These are phyloP conservation scores for Aquilaria malaccensis DNA, from an alignment of 345 rosid genomes.

Conservation along the genomic window DNA sequence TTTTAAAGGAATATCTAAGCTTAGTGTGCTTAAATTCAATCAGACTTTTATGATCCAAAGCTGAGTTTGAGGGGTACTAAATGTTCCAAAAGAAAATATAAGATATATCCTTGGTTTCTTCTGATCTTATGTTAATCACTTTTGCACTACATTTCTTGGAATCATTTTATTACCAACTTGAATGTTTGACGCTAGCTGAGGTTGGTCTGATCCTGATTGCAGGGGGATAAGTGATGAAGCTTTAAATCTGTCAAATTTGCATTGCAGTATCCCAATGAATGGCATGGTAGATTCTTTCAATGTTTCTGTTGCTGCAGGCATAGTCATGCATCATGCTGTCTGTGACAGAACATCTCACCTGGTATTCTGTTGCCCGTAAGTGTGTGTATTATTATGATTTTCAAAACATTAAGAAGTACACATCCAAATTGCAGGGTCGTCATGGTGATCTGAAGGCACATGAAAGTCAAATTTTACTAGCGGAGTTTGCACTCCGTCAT, in stretches of 20 bases:
- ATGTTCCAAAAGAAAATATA: too few species aligned
- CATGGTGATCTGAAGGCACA: slow-evolving; percentile 74
- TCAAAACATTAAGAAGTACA: neutral
- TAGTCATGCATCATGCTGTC: slow-evolving; percentile 89
- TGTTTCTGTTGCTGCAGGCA: slow-evolving; percentile 96
- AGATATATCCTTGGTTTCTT: too few species aligned
- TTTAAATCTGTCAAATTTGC: slow-evolving; percentile 63
- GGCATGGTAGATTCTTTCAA: slow-evolving; percentile 99
- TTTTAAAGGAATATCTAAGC: too few species aligned
- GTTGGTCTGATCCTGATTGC: slow-evolving; percentile 14
- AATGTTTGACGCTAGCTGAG: neutral
- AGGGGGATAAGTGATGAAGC: slow-evolving; percentile 93
- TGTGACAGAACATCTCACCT: slow-evolving; percentile 69
- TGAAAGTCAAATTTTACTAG: slow-evolving; percentile 68
- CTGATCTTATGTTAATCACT: neutral
- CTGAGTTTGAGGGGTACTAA: too few species aligned
- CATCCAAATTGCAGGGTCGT: slow-evolving; percentile 42
- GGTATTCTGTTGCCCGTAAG: slow-evolving; percentile 29
- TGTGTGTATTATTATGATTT: neutral
- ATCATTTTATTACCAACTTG: neutral
- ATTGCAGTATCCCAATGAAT: slow-evolving; percentile 88
- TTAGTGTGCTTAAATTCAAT: too few species aligned
- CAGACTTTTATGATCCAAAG: too few species aligned
- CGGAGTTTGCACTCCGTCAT: slow-evolving; percentile 87
- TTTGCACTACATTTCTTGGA: neutral